Evolutionary conservation across 257 asterid species (phyloP).

Genomic region (Ligustrum vulgare): DNA sequence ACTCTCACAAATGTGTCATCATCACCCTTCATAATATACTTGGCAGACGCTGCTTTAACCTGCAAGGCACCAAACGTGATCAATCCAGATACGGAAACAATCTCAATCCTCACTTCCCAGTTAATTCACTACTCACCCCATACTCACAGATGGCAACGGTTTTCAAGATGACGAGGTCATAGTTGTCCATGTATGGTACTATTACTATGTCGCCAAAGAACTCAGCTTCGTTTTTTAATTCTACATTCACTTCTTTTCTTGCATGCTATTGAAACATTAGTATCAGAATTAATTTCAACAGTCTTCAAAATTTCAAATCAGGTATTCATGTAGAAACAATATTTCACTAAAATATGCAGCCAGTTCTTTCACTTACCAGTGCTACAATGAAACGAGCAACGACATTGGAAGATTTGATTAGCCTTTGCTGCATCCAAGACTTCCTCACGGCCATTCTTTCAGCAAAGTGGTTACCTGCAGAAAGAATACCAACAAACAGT

Average conservation of each 20-base stretch:
- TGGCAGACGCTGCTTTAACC: constrained; percentile 65
- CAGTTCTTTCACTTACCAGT: constrained; percentile 51
- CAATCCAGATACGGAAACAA: constrained; percentile 11
- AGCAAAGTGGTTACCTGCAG: constrained; percentile 97
- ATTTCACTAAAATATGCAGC: constrained; percentile 3
- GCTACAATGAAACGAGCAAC: constrained; percentile 96
- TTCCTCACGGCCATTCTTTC: constrained; percentile 95
- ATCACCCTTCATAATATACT: constrained; percentile 87
- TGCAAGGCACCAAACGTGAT: constrained; percentile 29
- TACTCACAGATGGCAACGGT: constrained; percentile 92
- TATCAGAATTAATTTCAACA: constrained; percentile 27
- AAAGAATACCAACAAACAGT: constrained; percentile 86
- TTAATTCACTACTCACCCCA: constrained; percentile 59
- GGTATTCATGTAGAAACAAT: background rate
- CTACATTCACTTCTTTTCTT: constrained; percentile 74
- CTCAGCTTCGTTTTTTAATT: constrained; percentile 83
- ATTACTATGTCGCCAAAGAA: constrained; percentile 89
- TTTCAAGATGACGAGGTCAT: constrained; percentile 92
- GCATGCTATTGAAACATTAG: constrained; percentile 55
- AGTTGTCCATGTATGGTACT: constrained; percentile 88
- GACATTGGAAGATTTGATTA: constrained; percentile 65
- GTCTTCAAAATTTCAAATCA: background rate
- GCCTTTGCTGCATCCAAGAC: constrained; percentile 92
- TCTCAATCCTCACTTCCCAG: constrained; percentile 12
- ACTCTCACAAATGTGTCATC: constrained; percentile 91